Conservation (phyloP, 805 yeast species). For the Isabelozyma gotoi region DNA sequence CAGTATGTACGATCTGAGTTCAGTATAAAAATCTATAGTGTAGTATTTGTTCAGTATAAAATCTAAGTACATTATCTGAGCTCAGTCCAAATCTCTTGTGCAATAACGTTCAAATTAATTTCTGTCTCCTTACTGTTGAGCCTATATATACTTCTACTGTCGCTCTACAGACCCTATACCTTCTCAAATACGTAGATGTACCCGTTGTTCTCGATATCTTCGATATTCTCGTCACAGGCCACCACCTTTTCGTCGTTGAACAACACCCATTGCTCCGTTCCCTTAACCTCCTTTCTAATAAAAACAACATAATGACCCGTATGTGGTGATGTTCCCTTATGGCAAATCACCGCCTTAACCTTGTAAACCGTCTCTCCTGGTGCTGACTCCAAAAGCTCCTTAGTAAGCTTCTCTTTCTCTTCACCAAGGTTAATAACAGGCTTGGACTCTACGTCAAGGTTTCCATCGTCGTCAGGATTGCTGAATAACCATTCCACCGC, state of each 20-base stretch:
- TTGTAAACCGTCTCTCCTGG: conserved; percentile 37
- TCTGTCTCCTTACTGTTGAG: no score
- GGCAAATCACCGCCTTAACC: conserved; percentile 73
- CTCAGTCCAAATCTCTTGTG: no score
- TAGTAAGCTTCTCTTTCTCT: conserved; percentile 15
- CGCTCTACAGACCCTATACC: no score
- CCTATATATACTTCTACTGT: no score
- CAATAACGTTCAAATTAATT: no score
- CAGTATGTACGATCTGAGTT: no score
- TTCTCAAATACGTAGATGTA: conserved; percentile 46
- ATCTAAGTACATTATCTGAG: no score
- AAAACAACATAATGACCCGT: conserved; percentile 92
- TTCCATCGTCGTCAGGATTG: conserved; percentile 78
- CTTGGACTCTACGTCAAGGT: conserved; percentile 24
- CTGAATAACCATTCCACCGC: conserved; percentile 91
- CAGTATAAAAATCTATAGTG: no score
- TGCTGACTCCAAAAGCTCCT: conserved; percentile 2
- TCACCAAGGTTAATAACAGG: conserved; percentile 27
- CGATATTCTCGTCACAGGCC: conserved; percentile 42
- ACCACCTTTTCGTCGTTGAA: conserved; percentile 92
- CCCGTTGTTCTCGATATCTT: conserved; percentile 47
- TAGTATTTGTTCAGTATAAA: no score
- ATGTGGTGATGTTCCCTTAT: conserved; percentile 85
- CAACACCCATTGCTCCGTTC: conserved; percentile 60
- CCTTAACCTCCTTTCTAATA: conserved; percentile 44